phyloP scores from a whole-genome alignment of 768 basidiomycete species.

The Naganishia randhawae region DNA sequence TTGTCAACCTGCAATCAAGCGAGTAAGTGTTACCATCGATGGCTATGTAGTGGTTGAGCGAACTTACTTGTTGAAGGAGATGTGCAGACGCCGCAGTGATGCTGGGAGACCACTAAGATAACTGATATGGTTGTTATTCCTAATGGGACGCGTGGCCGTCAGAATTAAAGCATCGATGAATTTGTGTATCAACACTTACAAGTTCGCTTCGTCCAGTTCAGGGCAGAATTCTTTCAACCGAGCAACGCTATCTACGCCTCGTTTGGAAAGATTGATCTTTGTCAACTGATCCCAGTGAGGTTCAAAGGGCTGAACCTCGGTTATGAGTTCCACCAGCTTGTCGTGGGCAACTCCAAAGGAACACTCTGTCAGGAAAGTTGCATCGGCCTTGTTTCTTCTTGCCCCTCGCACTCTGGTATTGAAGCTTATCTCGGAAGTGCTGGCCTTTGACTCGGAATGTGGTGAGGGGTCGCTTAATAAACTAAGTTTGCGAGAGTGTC shows the following conservation, averaged over 20 bases:
- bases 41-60: background rate
- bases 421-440: background rate
- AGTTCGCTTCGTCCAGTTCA: slow-evolving; percentile 61
- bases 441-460: slow-evolving; percentile 10
- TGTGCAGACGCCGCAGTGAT: slow-evolving; percentile 48
- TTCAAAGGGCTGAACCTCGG: slow-evolving; percentile 89
- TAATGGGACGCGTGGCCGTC: slow-evolving; percentile 30
- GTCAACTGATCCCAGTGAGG: slow-evolving; percentile 84
- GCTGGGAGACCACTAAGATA: slow-evolving; percentile 54
- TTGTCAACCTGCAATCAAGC: slow-evolving; percentile 12
- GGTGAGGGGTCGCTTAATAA: slow-evolving; percentile 26
- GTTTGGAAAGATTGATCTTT: slow-evolving; percentile 68
- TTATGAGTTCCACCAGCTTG: slow-evolving; percentile 82
- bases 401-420: slow-evolving; percentile 1
- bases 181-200: slow-evolving; percentile 67
- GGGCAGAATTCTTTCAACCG: slow-evolving; percentile 87
- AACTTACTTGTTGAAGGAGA: slow-evolving; percentile 54
- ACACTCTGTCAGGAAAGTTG: slow-evolving; percentile 87
- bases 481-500: slow-evolving; percentile 25
- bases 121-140: slow-evolving; percentile 49
- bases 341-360: slow-evolving; percentile 95
- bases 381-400: slow-evolving; percentile 48
- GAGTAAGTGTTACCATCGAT: background rate
- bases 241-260: slow-evolving; percentile 74
- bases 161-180: slow-evolving; percentile 58